Base-by-base conservation (phyloP, 2,329 filamentous ascomycete genomes). In the Cladosporium sp. region DNA sequence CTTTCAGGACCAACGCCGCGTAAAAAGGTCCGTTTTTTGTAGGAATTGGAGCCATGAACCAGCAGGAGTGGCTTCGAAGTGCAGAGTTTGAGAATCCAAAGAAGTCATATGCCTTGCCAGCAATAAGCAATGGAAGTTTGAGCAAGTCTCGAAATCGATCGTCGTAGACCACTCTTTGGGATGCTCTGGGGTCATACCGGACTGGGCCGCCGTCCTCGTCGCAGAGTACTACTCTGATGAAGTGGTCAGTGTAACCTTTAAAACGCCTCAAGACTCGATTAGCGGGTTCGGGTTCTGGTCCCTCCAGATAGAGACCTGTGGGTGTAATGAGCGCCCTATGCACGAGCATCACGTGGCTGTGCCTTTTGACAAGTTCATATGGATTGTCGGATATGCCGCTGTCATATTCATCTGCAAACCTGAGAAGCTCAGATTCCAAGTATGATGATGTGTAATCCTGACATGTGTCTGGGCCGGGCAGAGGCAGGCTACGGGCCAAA, bases 71-170 rank as follows among this genome's bases (percentile, higher is more conserved):
- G 0, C 87, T 83, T 14, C 91, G 84, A 4, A 94, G 82, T 0
- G 91, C 93, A 0, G 91, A 94, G 75, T 93, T 89, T 0, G 90
- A 93, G 75, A 93, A 94, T 0, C 91, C 91, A 0, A 94, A 81
- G 72, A 93, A 94, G 0, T 78, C 77, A 72, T 87, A 92, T 0
- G 77, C 73, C 14, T 87, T 81, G 0, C 87, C 90, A 2, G 85
- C 90, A 63, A 94, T 86, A 0, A 78, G 73, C 32, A 96, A 86
- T 0, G 88, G 88, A 0, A 81, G 72, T 2, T 79, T 75, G 10
- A 95, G 80, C 0, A 92, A 78, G 0, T 74, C 68, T 62, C 85
- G 85, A 76, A 93, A 93, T 0, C 88, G 85, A 0, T 75, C 71
- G 67, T 87, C 85, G 58, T 79, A 82, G 10, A 92, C 81, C 0